Evolutionary conservation across 345 rosid species (phyloP).

Genomic region (Aegle marmelos): DNA sequence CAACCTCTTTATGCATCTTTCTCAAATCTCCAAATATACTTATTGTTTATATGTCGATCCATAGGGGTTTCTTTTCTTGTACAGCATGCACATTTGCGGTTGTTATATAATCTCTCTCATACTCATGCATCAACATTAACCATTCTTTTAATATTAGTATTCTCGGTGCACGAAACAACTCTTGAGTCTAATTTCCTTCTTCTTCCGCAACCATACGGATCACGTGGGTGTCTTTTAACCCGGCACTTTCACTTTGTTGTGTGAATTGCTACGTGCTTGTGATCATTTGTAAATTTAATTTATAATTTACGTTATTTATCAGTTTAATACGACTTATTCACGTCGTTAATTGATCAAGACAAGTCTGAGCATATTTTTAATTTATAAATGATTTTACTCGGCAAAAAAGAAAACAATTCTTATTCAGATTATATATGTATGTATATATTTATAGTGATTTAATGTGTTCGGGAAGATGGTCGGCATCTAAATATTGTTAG

Average conservation of each 20-base stretch:
- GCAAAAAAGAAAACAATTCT: neutral
- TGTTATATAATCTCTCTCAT: neutral
- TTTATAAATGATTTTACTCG: no score
- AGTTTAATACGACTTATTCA: no score
- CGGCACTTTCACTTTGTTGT: no score
- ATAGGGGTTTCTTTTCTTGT: neutral
- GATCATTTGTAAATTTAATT: no score
- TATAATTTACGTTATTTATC: no score
- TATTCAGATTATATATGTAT: neutral
- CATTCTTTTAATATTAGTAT: neutral
- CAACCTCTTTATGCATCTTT: neutral
- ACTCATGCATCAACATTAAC: neutral
- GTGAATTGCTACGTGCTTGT: no score
- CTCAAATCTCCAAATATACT: neutral
- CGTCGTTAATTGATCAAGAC: no score
- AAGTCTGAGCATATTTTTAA: no score
- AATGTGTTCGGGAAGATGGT: neutral
- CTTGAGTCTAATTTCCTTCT: neutral
- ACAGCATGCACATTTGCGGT: neutral
- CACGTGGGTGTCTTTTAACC: neutral
- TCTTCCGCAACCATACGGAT: neutral
- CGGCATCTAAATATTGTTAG: neutral
- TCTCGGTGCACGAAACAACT: neutral
- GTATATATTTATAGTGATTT: neutral
- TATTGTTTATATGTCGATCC: neutral